Conservation (phyloP, 2,329 filamentous ascomycete species). For the Rhynchosporium graminicola region DNA sequence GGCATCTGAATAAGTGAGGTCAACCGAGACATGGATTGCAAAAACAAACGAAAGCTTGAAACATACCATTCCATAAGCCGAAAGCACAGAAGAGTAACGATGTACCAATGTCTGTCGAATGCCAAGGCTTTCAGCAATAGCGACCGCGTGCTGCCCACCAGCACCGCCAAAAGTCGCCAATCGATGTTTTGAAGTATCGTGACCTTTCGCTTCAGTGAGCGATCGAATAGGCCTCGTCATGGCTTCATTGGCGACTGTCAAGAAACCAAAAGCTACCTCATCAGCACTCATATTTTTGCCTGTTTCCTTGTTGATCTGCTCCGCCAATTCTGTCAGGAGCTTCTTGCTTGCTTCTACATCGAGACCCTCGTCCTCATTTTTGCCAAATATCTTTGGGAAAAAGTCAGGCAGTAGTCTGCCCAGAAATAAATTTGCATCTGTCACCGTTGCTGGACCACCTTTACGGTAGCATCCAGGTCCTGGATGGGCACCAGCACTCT, state of each 20-base stretch:
- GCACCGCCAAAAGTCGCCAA: conserved; percentile 91
- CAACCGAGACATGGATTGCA: too few species aligned
- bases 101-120: conserved; percentile 86
- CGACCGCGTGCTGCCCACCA: conserved; percentile 89
- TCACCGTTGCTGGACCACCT: conserved; percentile 86
- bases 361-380: conserved; percentile 79
- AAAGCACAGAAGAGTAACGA: conserved; percentile 84
- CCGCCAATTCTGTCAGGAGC: conserved; percentile 73
- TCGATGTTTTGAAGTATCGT: conserved; percentile 87
- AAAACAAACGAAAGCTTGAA: not conserved
- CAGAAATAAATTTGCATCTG: conserved; percentile 85
- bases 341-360: conserved; percentile 75
- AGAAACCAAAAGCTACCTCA: conserved; percentile 85
- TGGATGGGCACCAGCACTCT: conserved; percentile 77
- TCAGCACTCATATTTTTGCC: conserved; percentile 73
- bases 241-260: conserved; percentile 87
- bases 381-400: conserved; percentile 94
- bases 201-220: conserved; percentile 87
- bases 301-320: conserved; percentile 76
- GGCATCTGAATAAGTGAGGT: not conserved
- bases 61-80: conserved; percentile 80
- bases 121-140: conserved; percentile 81
- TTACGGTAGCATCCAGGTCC: conserved; percentile 91
- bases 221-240: conserved; percentile 91
- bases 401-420: conserved; percentile 85